Evolutionary conservation across 1,284 basidiomycete genomes (phyloP), one percentile per base, ranked within the genome.

Genomic region (Ceratobasidium sp.): DNA sequence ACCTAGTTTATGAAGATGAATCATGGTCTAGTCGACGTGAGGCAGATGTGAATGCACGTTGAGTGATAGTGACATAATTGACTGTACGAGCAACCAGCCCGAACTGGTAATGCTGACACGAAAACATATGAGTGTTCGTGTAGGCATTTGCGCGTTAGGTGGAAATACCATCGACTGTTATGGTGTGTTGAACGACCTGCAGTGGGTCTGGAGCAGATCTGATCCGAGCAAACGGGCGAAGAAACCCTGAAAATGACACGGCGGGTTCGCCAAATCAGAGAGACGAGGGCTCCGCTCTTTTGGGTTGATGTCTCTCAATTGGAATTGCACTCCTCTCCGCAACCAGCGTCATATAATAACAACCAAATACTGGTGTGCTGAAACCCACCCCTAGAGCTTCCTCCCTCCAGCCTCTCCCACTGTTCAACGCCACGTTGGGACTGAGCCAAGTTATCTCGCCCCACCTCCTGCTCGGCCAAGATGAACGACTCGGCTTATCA

Each of bases 401-500:
- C 27, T 30, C 16, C 29, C 30, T 33, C 52, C 16, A 21, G 13
- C 23, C 49, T 27, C 49, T 52, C 42, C 47, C n/a, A 3, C 44
- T 7, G 25, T 36, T 6, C 25, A 54, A 50, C 11, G 42, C 16
- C 33, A n/a, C 16, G 42, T 46, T 21, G 42, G 14, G 5, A 4
- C 21, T 50, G 16, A 46, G 6, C 42, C 16, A 6, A n/a, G 42
- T 21, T 50, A 13, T 13, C 47, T 11, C 11, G 5, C 30, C 16
- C 41, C 14, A 27, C 36, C n/a, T n/a, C 39, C 13, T 44, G 52
- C 25, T 54, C 9, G 49, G 14, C 23, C 25, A 16, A 66, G 62
- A 66, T 66, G 62, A 66, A 66, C 62, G 62, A 66, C 27, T 54
- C 29, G 14, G 33, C 33, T 16, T 66, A 66, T 47, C 62, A 66